Percentiles rank a stretch among this genome's conserved stretches.
Conservation (phyloP, 257 asterid genomes). For the Perilla frutescens region DNA sequence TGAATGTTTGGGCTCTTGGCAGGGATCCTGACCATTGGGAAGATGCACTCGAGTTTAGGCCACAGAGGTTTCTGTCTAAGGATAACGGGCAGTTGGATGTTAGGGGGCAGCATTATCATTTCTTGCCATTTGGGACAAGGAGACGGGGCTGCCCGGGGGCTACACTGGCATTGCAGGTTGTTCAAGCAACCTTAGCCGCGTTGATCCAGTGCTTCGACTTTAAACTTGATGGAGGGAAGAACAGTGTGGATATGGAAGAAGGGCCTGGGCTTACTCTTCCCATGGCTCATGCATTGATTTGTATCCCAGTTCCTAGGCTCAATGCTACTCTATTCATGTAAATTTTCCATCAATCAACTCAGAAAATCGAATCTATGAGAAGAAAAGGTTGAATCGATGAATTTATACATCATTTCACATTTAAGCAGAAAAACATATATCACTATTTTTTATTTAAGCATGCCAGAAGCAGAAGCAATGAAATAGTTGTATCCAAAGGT, state of each 20-base stretch:
- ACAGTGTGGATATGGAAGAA: slow-evolving; percentile 62
- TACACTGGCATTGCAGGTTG: slow-evolving; percentile 67
- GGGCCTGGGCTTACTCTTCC: slow-evolving; percentile 67
- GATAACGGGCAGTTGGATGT: slow-evolving; percentile 57
- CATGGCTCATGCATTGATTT: slow-evolving; percentile 64
- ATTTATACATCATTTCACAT: no score
- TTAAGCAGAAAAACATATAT: no score
- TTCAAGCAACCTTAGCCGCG: slow-evolving; percentile 64
- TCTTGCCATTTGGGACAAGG: slow-evolving; percentile 78
- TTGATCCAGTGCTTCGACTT: slow-evolving; percentile 82
- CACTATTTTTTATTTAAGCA: no score
- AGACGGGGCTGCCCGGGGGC: slow-evolving; percentile 82
- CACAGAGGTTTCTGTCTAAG: slow-evolving; percentile 57
- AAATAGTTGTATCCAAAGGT: no score
- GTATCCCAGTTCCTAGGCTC: slow-evolving; percentile 51
- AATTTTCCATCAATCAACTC: no score
- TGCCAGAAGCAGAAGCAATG: no score
- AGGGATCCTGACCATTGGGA: slow-evolving; percentile 73
- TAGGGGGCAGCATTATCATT: slow-evolving; percentile 73
- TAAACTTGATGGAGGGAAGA: slow-evolving; percentile 45
- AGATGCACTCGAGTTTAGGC: slow-evolving; percentile 62
- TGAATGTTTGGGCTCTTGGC: slow-evolving; percentile 73
- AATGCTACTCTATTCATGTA: slow-evolving; percentile 36
- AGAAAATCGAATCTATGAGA: no score
- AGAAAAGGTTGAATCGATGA: no score